phyloP scores from a whole-genome alignment of 2,329 filamentous ascomycete genomes.

The Fusarium burgessii region DNA sequence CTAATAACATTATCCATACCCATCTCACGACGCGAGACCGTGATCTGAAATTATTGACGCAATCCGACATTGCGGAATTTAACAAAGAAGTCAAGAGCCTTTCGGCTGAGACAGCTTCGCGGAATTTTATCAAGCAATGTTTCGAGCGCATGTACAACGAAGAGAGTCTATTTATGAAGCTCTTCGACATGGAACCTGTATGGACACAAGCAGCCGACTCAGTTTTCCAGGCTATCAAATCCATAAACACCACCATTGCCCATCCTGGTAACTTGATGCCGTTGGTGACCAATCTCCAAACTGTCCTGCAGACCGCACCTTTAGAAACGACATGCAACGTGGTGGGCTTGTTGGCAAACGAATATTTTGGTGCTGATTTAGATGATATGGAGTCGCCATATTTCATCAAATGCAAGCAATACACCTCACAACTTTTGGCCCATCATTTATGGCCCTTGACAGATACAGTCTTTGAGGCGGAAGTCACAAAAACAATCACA shows the following conservation, averaged over 20 bases:
- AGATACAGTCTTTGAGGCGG: slow-evolving; percentile 65
- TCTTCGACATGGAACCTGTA: slow-evolving; percentile 68
- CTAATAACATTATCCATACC: slow-evolving; percentile 65
- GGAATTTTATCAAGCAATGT: slow-evolving; percentile 70
- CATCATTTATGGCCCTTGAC: slow-evolving; percentile 70
- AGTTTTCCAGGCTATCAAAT: slow-evolving; percentile 63
- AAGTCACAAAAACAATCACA: slow-evolving; percentile 66
- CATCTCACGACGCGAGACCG: slow-evolving; percentile 66
- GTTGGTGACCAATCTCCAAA: slow-evolving; percentile 62
- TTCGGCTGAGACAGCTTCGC: slow-evolving; percentile 65
- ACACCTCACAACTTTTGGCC: slow-evolving; percentile 66
- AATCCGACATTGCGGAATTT: slow-evolving; percentile 67
- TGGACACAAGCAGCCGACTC: slow-evolving; percentile 64
- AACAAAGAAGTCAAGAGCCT: slow-evolving; percentile 62
- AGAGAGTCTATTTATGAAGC: slow-evolving; percentile 63
- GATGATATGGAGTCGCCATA: slow-evolving; percentile 70
- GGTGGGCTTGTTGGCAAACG: slow-evolving; percentile 68
- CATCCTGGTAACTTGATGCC: slow-evolving; percentile 67
- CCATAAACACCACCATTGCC: slow-evolving; percentile 62
- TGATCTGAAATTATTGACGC: slow-evolving; percentile 64
- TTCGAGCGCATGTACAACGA: slow-evolving; percentile 70
- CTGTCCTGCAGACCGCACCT: slow-evolving; percentile 60
- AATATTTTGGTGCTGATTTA: slow-evolving; percentile 67
- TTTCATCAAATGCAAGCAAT: slow-evolving; percentile 65
- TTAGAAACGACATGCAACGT: slow-evolving; percentile 66